phyloP scores from a whole-genome alignment of 2,329 filamentous ascomycete genomes.

The Akanthomyces uredinophilus region DNA sequence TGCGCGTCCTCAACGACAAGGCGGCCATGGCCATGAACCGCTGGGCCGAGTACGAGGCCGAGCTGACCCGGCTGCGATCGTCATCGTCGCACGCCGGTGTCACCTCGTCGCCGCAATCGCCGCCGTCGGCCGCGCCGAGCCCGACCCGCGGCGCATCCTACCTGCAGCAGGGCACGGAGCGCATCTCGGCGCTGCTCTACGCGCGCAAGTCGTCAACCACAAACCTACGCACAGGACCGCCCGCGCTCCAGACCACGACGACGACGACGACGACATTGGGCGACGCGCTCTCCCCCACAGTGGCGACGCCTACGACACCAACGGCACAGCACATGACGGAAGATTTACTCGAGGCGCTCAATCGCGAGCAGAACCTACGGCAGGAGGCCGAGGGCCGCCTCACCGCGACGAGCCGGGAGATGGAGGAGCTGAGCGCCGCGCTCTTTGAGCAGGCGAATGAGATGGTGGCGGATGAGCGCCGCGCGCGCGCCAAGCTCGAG shows the following conservation, averaged over 20 bases:
- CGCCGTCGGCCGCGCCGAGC: slow-evolving; percentile 22
- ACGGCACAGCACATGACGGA: slow-evolving; percentile 27
- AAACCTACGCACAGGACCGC: slow-evolving; percentile 27
- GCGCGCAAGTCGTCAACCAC: slow-evolving; percentile 43
- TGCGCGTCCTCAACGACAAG: slow-evolving; percentile 65
- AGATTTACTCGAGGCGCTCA: slow-evolving; percentile 59
- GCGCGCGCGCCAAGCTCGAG: slow-evolving; percentile 65
- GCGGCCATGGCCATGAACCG: slow-evolving; percentile 59
- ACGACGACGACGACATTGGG: slow-evolving; percentile 17
- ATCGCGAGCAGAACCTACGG: slow-evolving; percentile 61
- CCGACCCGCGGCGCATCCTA: slow-evolving; percentile 36
- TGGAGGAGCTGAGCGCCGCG: slow-evolving; percentile 71
- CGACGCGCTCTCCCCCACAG: neutral
- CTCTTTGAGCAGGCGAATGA: slow-evolving; percentile 82
- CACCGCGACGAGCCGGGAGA: slow-evolving; percentile 61
- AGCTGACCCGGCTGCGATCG: slow-evolving; percentile 57
- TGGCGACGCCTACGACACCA: slow-evolving; percentile 21
- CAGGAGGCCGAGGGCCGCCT: slow-evolving; percentile 64
- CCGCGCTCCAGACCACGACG: slow-evolving; percentile 18
- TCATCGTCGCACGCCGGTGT: slow-evolving; percentile 4
- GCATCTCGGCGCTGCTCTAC: slow-evolving; percentile 41
- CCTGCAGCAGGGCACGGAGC: slow-evolving; percentile 39
- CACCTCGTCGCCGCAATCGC: slow-evolving; percentile 13
- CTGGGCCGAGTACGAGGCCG: slow-evolving; percentile 77
- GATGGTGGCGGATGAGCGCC: slow-evolving; percentile 76